These are phyloP conservation scores for Syncephalastrum contaminatum DNA, from an alignment of 371 early-diverging fungal species.

Conservation along the genomic window DNA sequence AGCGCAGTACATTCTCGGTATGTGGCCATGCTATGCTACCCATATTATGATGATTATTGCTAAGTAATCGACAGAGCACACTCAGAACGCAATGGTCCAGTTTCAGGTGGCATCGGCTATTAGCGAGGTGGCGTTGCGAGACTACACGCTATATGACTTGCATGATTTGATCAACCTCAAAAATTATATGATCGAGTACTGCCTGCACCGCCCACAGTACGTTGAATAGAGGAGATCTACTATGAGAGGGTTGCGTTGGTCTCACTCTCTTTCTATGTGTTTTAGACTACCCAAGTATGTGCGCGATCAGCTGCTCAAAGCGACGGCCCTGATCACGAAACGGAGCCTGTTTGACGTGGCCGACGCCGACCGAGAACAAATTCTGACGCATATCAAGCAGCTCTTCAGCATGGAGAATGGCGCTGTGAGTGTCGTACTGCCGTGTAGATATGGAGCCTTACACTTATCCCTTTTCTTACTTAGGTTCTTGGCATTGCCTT, in stretches of 20 bases:
- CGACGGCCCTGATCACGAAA: slow-evolving; percentile 63
- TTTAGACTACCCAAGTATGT: slow-evolving; percentile 48
- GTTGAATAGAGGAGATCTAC: neutral
- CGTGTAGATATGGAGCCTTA: neutral
- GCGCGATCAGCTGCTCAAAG: slow-evolving; percentile 42
- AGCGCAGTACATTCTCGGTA: slow-evolving; percentile 67
- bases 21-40: neutral
- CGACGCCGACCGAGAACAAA: slow-evolving; percentile 49
- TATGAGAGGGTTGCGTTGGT: neutral
- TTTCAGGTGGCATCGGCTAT: slow-evolving; percentile 66
- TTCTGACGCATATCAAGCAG: slow-evolving; percentile 52
- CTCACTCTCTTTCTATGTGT: neutral
- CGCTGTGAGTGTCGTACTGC: slow-evolving; percentile 40
- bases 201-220: slow-evolving; percentile 43
- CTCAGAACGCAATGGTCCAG: slow-evolving; percentile 54
- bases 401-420: slow-evolving; percentile 46
- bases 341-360: slow-evolving; percentile 65
- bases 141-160: slow-evolving; percentile 56
- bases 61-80: slow-evolving; percentile 41
- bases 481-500: slow-evolving; percentile 54
- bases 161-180: slow-evolving; percentile 50
- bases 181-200: slow-evolving; percentile 59
- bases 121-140: slow-evolving; percentile 55
- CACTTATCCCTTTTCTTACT: neutral
- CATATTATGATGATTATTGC: neutral